Evolutionary conservation across 2,329 filamentous ascomycete genomes (phyloP).

Genomic region (Pestalotiopsis fici): DNA sequence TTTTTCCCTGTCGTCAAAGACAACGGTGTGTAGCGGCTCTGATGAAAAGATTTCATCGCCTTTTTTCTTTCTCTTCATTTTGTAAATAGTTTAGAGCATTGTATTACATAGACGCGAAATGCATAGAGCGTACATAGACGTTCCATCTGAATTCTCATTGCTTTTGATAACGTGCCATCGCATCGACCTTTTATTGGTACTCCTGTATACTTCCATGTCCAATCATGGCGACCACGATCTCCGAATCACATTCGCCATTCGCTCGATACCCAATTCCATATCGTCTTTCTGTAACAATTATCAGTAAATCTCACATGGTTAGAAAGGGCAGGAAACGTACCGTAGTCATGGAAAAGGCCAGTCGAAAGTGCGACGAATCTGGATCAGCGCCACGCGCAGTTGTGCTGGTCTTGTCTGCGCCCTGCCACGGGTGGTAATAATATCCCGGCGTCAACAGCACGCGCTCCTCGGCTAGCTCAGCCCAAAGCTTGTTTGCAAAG

Average conservation of each 20-base stretch:
- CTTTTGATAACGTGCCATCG: neutral
- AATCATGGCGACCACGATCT: neutral
- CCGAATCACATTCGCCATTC: neutral
- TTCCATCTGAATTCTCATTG: neutral
- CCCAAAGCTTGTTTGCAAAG: conserved; percentile 20
- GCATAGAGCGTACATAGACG: neutral
- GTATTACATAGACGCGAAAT: neutral
- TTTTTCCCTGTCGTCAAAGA: neutral
- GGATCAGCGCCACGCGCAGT: conserved; percentile 22
- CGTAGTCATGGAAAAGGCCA: conserved; percentile 28
- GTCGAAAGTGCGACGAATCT: conserved; percentile 23
- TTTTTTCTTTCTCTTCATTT: neutral
- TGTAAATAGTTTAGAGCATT: conserved; percentile 2
- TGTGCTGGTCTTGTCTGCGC: conserved; percentile 22
- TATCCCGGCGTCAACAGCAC: conserved; percentile 28
- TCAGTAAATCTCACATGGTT: neutral
- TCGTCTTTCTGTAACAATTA: conserved; percentile 15
- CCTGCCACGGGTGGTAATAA: conserved; percentile 33
- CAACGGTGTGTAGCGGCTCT: neutral
- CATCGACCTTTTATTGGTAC: too few relatives aligned
- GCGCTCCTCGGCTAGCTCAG: conserved; percentile 15
- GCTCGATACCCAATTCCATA: conserved; percentile 13
- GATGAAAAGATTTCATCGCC: neutral
- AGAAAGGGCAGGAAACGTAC: conserved; percentile 15
- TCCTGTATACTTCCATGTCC: neutral